These are phyloP conservation scores for Rubroboletus satanas DNA, from an alignment of 768 basidiomycete genomes.

Conservation along the genomic window DNA sequence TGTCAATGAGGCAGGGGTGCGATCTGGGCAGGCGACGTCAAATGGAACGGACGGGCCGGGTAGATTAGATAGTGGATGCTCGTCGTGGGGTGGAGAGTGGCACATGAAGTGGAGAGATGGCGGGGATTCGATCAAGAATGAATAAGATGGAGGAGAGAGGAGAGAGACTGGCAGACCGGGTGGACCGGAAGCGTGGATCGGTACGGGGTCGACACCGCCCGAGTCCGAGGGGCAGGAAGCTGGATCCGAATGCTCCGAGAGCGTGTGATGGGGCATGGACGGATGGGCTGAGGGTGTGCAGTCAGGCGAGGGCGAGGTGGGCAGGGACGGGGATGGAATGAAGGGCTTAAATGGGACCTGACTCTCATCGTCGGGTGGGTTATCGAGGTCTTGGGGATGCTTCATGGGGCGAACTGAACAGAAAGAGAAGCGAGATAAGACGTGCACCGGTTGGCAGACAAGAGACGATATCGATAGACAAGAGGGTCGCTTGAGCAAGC, in stretches of 20 bases:
- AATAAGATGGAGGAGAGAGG: conserved; percentile 12
- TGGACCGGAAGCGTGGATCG: neutral
- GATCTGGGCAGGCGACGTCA: conserved; percentile 9
- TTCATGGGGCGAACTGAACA: conserved; percentile 35
- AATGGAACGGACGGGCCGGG: conserved; percentile 15
- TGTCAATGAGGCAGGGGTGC: conserved; percentile 25
- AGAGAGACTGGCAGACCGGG: conserved; percentile 14
- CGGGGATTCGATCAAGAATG: conserved; percentile 5
- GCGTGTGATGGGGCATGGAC: conserved; percentile 10
- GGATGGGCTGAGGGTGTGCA: conserved; percentile 10
- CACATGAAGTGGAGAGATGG: neutral
- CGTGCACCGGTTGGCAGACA: neutral
- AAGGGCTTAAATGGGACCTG: conserved; percentile 8
- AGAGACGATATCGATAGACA: neutral
- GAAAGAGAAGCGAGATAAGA: conserved; percentile 21
- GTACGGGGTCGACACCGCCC: neutral
- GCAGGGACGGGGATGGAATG: neutral
- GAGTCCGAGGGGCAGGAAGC: neutral
- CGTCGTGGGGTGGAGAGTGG: conserved; percentile 4
- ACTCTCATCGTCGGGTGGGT: conserved; percentile 22
- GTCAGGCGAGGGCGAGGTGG: conserved; percentile 2
- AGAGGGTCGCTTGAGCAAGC: conserved; percentile 23
- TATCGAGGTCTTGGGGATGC: conserved; percentile 45
- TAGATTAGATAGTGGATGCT: conserved; percentile 27
- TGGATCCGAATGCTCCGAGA: conserved; percentile 14